These are phyloP conservation scores for Sporothrix euskadiensis DNA, from an alignment of 2,329 filamentous ascomycete genomes.

Conservation along the genomic window DNA sequence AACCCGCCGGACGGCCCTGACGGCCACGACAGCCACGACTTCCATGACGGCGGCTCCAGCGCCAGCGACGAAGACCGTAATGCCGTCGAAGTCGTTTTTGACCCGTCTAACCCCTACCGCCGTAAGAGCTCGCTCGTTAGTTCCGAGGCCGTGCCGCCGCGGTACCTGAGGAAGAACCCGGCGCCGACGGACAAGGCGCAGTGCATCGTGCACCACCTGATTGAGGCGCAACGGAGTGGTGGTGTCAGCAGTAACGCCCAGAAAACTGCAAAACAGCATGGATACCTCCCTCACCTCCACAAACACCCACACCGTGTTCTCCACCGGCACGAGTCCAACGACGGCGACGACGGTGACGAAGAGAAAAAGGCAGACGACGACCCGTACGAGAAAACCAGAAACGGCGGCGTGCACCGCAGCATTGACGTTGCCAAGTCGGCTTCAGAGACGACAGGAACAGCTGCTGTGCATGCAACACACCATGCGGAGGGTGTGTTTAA, in stretches of 20 bases:
- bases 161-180: conserved; percentile 37
- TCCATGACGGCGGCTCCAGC: conserved; percentile 46
- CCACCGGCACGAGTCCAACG: neutral
- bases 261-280: conserved; percentile 20
- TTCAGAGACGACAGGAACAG: neutral
- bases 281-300: conserved; percentile 24
- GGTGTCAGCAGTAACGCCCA: conserved; percentile 32
- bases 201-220: conserved; percentile 65
- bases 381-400: neutral
- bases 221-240: conserved; percentile 56
- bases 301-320: neutral
- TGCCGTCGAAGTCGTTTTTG: conserved; percentile 63
- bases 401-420: neutral
- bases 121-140: conserved; percentile 66
- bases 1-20: conserved; percentile 40
- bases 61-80: conserved; percentile 54
- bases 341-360: neutral
- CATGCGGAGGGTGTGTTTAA: conserved; percentile 31
- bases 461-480: neutral
- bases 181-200: conserved; percentile 48
- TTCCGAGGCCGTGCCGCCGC: conserved; percentile 47
- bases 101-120: conserved; percentile 60
- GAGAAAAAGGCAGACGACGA: neutral
- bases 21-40: conserved; percentile 33
- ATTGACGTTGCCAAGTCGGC: neutral